A percentile compares a stretch with the other conserved stretches of the same genome.
These are phyloP conservation scores for Trypanosoma brucei DNA, from an alignment of 208 protist genomes.

Conservation along the genomic window DNA sequence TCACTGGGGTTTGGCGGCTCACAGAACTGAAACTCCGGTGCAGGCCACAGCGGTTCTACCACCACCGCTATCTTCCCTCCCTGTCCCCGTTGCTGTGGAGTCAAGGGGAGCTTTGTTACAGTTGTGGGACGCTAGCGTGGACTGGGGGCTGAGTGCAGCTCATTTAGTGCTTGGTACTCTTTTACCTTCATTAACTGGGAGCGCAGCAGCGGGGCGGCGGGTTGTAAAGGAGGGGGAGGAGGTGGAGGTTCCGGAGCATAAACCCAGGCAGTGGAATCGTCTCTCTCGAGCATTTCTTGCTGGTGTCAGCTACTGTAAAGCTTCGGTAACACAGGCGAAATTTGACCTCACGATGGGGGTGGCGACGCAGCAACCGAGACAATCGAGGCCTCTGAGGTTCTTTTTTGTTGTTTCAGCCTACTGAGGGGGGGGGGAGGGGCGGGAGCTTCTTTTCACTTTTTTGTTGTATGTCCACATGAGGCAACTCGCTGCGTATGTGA, in stretches of 20 bases:
- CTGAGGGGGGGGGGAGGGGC: constrained; percentile 7
- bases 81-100: constrained; percentile 6
- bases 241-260: not conserved
- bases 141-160: not conserved
- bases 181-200: not conserved
- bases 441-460: too few relatives aligned
- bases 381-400: not conserved
- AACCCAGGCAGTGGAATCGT: not conserved
- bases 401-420: constrained; percentile 49
- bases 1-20: not conserved
- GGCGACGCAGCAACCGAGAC: not conserved
- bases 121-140: constrained; percentile 21
- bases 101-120: constrained; percentile 9
- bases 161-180: not conserved
- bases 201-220: too few relatives aligned
- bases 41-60: not conserved
- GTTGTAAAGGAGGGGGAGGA: too few relatives aligned
- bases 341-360: constrained; percentile 59
- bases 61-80: not conserved
- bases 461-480: too few relatives aligned
- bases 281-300: not conserved
- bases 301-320: not conserved
- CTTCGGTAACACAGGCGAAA: constrained; percentile 27
- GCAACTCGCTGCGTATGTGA: too few relatives aligned
- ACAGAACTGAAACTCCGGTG: too few relatives aligned